Conservation (phyloP, 2,329 filamentous ascomycete species). For the Diaporthe amygdali region DNA sequence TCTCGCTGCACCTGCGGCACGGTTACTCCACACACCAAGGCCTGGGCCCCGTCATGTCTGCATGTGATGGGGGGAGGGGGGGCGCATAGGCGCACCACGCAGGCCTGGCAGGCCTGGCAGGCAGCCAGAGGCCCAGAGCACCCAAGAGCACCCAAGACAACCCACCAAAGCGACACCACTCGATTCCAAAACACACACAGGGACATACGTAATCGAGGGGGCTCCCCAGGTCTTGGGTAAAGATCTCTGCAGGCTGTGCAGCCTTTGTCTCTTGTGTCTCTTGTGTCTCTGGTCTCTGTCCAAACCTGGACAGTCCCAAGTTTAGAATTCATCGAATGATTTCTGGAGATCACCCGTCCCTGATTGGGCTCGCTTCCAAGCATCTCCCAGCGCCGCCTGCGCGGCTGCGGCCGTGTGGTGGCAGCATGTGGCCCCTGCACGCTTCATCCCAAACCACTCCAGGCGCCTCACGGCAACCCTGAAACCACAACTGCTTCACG, state of each 20-base stretch:
- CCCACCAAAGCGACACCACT: background rate
- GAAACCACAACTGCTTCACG: conserved; percentile 25
- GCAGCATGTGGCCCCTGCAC: conserved; percentile 23
- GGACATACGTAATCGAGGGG: conserved; percentile 12
- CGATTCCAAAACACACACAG: background rate
- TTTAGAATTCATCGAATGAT: conserved; percentile 21
- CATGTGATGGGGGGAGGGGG: background rate
- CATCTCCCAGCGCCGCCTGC: background rate
- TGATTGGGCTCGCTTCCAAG: conserved; percentile 13
- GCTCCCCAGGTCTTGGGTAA: background rate
- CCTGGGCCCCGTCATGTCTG: conserved; percentile 3
- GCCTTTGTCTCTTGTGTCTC: background rate
- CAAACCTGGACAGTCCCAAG: conserved; percentile 8
- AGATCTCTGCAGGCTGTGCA: background rate
- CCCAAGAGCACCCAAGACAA: background rate
- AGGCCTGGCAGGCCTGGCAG: background rate
- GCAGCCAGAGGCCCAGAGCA: background rate
- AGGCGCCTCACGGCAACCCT: conserved; percentile 16
- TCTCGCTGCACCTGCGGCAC: background rate
- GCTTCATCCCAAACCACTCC: conserved; percentile 22
- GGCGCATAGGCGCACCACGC: background rate
- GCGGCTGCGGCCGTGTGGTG: conserved; percentile 15
- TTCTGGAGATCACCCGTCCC: conserved; percentile 11
- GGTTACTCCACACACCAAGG: conserved; percentile 3
- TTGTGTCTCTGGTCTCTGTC: background rate